phyloP scores from a whole-genome alignment of 2,329 filamentous ascomycete species.

The Pleoardoris graminearum region DNA sequence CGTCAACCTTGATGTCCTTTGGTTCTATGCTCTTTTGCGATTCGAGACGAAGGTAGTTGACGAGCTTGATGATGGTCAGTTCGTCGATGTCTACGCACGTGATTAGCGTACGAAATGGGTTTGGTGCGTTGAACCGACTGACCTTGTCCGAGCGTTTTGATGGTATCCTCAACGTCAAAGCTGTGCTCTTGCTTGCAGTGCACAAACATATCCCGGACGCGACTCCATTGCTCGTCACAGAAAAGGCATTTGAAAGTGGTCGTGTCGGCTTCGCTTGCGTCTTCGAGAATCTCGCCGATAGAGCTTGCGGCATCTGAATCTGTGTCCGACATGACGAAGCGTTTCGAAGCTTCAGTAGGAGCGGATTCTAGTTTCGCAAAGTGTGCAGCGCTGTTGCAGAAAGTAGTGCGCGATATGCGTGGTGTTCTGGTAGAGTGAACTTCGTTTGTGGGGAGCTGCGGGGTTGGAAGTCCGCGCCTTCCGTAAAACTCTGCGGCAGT shows the following conservation, averaged over 20 bases:
- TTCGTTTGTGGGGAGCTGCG: conserved; percentile 36
- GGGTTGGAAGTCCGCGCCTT: conserved; percentile 23
- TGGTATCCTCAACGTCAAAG: conserved; percentile 31
- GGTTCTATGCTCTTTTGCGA: conserved; percentile 43
- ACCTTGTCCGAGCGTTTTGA: conserved; percentile 38
- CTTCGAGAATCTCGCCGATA: conserved; percentile 39
- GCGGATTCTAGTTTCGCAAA: too few relatives aligned
- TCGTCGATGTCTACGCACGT: conserved; percentile 38
- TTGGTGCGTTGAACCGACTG: conserved; percentile 14
- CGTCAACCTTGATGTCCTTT: conserved; percentile 59
- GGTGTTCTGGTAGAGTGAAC: conserved; percentile 23
- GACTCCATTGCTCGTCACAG: conserved; percentile 37
- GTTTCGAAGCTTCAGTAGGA: not conserved
- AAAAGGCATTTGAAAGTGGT: conserved; percentile 43
- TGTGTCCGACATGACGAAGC: conserved; percentile 30
- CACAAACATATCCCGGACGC: conserved; percentile 31
- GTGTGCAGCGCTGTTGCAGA: not conserved
- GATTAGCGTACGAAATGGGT: conserved; percentile 23
- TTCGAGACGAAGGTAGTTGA: conserved; percentile 55
- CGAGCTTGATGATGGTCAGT: conserved; percentile 38
- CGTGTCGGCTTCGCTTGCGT: conserved; percentile 41
- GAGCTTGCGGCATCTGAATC: conserved; percentile 40
- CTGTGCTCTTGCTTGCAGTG: conserved; percentile 33
- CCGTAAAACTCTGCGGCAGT: conserved; percentile 14
- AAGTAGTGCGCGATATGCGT: conserved; percentile 9